Evolutionary conservation across 2,329 filamentous ascomycete species (phyloP).

Genomic region (Monosporascus sp.): DNA sequence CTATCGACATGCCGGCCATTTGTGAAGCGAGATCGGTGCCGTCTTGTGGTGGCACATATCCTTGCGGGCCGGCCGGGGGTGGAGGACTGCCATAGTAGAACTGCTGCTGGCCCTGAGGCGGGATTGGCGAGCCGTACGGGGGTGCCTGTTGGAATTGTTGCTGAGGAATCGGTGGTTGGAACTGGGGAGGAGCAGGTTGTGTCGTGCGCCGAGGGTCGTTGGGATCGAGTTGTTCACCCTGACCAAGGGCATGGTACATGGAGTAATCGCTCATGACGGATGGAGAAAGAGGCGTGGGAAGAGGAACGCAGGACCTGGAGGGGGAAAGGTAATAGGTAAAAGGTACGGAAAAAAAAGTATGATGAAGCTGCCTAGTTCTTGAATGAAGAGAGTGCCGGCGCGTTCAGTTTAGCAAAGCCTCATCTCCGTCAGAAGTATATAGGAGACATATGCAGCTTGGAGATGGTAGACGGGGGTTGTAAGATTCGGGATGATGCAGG

Average conservation of each 20-base stretch:
- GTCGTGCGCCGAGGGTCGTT: conserved; percentile 46
- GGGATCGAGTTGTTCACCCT: conserved; percentile 49
- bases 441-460: not conserved
- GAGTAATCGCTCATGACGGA: conserved; percentile 47
- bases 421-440: not conserved
- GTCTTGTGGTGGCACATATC: conserved; percentile 36
- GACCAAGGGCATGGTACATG: conserved; percentile 51
- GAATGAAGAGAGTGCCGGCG: not conserved
- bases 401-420: not conserved
- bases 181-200: conserved; percentile 49
- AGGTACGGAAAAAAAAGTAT: too few relatives aligned
- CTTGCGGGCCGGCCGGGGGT: conserved; percentile 24
- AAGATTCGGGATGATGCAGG: not conserved
- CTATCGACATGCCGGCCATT: conserved; percentile 72
- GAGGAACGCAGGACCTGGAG: too few relatives aligned
- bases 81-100: conserved; percentile 32
- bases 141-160: conserved; percentile 47
- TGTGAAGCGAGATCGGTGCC: conserved; percentile 56
- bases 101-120: conserved; percentile 33
- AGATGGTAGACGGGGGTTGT: too few relatives aligned
- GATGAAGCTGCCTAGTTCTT: not conserved
- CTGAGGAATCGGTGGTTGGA: conserved; percentile 48
- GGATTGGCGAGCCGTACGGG: conserved; percentile 31
- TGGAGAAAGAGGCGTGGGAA: not conserved
- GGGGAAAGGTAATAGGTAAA: too few relatives aligned